Base-by-base conservation (phyloP, 148 eudicot species). In the Chenopodium quinoa region DNA sequence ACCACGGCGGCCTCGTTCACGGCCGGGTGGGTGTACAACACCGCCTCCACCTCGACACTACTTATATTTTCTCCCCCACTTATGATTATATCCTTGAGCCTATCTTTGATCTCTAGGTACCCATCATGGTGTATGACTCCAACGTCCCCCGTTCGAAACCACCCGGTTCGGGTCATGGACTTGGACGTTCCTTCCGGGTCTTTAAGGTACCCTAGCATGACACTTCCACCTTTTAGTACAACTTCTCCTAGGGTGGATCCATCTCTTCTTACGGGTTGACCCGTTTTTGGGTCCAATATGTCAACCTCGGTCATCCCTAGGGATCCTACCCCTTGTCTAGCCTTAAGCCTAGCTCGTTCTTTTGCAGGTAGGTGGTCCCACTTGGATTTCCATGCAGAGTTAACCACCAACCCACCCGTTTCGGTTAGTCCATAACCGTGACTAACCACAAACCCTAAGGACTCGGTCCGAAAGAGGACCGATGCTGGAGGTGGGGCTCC, bases 121-220 rank as follows among this genome's bases (percentile, higher is more conserved):
- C 94, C 97, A 67, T 91, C 94, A 0, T 79, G 82, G 68, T 91
- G 90, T 78, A 92, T 89, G 29, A 92, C 97, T 1, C 90, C 97
- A 0, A 91, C 90, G 23, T 92, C 93, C 1, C 97, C 97, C 0
- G 97, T 92, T 32, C 84, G 84, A 54, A 92, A 88, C 97, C 97
- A 92, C 14, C 93, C 92, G 25, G 87, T 75, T 27, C 48, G 71
- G 44, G 72, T 90, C 80, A 92, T 81, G 9, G 80, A 75, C 7
- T 84, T 84, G 2, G 83, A 47, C 2, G 94, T 90, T 2, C 81
- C 90, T 54, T 84, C 87, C 0, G 83, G 88, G 22, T 92, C 90
- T 71, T 92, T 91, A 1, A 88, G 70, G 71, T 92, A 91, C 20
- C 97, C 97, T 75, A 88, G 62, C 97, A 92, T 91, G 0, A 92